Conservation (phyloP, 441 rosid species). For the Geranium incanum region DNA sequence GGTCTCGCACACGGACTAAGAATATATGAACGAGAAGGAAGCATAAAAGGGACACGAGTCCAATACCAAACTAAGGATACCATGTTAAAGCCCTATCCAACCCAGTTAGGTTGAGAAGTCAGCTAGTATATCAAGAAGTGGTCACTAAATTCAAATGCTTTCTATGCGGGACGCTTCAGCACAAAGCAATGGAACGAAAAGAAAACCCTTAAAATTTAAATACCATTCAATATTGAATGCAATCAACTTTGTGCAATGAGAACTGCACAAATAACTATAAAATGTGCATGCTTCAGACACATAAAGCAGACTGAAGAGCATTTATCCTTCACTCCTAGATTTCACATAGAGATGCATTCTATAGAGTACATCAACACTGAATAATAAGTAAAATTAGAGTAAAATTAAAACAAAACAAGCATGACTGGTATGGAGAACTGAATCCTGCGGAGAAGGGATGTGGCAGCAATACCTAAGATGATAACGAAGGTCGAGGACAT, state of each 20-base stretch:
- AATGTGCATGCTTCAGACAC: neutral
- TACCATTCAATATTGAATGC: neutral
- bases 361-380: too few relatives aligned
- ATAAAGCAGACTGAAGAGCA: neutral
- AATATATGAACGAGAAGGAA: too few relatives aligned
- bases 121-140: too few relatives aligned
- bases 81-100: too few relatives aligned
- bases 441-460: constrained; percentile 2
- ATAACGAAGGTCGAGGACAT: constrained; percentile 70
- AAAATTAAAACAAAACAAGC: neutral
- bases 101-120: too few relatives aligned
- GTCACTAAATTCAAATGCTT: too few relatives aligned
- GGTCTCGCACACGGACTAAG: too few relatives aligned
- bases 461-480: constrained; percentile 59
- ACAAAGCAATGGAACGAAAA: neutral
- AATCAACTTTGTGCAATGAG: neutral
- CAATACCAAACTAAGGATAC: too few relatives aligned
- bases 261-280: neutral
- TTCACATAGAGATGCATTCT: too few relatives aligned
- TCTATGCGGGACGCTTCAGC: too few relatives aligned
- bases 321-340: too few relatives aligned
- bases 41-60: too few relatives aligned
- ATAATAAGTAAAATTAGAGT: neutral
- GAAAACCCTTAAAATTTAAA: neutral
- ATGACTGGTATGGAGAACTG: neutral